Evolutionary conservation across 1,284 basidiomycete species (phyloP), one percentile per base, ranked within the genome.

Genomic region (Irpex sp.): DNA sequence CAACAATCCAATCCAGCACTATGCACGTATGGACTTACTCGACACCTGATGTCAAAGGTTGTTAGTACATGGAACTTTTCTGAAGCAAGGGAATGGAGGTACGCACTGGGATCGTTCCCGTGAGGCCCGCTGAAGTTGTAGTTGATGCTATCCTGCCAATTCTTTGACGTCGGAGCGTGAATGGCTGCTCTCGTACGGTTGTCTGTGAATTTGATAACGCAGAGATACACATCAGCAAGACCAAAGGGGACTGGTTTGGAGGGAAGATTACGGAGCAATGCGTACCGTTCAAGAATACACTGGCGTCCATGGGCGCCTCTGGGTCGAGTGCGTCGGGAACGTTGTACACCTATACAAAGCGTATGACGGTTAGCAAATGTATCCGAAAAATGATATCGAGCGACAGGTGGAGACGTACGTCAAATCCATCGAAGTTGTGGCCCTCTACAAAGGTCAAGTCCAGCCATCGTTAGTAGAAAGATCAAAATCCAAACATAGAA

Each of bases 161-260:
- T 71, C 66, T 82, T 80, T 71, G 80, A 85, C 3, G 79, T 84
- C 3, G 88, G 88, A 0, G 87, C 88, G 70, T 91, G 88, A n/a
- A 91, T 72, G 0, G 88, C 89, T 35, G 79, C 73, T 37, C 81
- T 75, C 7, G 79, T 82, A 19, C 71, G 76, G 35, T 78, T 74
- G 65, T 88, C 86, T 87, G 14, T 51, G 48, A 19, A 52, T 2
- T 33, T 35, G 48, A 19, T 55, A 3, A 16, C 6, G 3, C 10
- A 10, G 14, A 42, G 3, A n/a, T 5, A 9, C 10, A n/a, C n/a
- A n/a, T n/a, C 12, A 42, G 12, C 10, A 42, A 23, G 23, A 23
- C 23, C 23, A 23, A 23, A 23, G 23, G 23, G 23, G 23, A 4
- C 10, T 12, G 2, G 39, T 12, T 9, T 9, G 39, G 39, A 42